A percentile compares a stretch with the other conserved stretches of the same genome.
Evolutionary conservation across 2,329 filamentous ascomycete genomes (phyloP).

Genomic region (Claviceps cyperi): DNA sequence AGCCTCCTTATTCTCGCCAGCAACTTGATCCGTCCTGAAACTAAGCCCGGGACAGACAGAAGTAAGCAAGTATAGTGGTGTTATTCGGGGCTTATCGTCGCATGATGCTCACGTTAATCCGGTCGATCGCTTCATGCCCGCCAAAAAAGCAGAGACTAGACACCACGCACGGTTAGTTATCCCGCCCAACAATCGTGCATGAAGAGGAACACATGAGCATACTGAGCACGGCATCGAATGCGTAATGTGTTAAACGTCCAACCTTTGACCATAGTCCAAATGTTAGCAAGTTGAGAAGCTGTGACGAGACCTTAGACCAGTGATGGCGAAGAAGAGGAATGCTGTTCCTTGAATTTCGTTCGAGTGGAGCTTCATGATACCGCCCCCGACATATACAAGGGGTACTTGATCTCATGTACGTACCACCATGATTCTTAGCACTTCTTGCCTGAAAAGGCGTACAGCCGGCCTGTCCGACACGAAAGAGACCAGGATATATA

Average conservation of each 20-base stretch:
- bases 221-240: slow-evolving; percentile 90
- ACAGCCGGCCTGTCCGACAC: not conserved
- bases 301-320: slow-evolving; percentile 22
- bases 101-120: slow-evolving; percentile 74
- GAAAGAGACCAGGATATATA: not conserved
- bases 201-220: slow-evolving; percentile 23
- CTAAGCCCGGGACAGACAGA: slow-evolving; percentile 43
- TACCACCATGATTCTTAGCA: slow-evolving; percentile 20
- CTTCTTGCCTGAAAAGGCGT: not conserved
- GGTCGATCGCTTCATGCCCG: slow-evolving; percentile 93
- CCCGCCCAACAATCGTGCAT: not conserved
- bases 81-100: not conserved
- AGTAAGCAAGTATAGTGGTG: slow-evolving; percentile 10
- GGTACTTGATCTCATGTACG: slow-evolving; percentile 6
- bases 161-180: not conserved
- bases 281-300: slow-evolving; percentile 54
- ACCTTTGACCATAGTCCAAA: slow-evolving; percentile 64
- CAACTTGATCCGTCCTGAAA: slow-evolving; percentile 73
- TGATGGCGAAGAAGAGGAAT: slow-evolving; percentile 1
- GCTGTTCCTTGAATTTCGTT: not conserved
- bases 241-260: slow-evolving; percentile 85
- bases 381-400: not conserved
- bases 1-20: slow-evolving; percentile 65
- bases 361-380: not conserved
- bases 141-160: slow-evolving; percentile 84